Percentiles rank a stretch among this genome's conserved stretches.
phyloP scores from a whole-genome alignment of 768 basidiomycete genomes.

The Amanita jacksonii region DNA sequence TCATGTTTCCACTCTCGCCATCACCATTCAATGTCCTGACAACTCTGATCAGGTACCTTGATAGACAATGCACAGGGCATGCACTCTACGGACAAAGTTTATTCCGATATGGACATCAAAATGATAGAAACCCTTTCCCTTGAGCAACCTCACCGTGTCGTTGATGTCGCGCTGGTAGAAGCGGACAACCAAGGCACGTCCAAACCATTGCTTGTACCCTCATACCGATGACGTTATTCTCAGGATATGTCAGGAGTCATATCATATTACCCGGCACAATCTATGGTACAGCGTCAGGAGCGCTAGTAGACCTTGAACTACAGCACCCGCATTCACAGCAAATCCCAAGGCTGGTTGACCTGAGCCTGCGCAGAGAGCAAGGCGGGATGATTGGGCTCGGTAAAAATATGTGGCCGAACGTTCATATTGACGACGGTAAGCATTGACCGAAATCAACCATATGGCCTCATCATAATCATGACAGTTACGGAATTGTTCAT shows the following conservation, averaged over 20 bases:
- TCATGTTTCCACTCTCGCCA: too few species aligned
- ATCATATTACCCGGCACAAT: slow-evolving; percentile 49
- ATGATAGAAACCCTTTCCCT: slow-evolving; percentile 36
- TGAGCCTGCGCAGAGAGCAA: slow-evolving; percentile 34
- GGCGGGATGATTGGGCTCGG: slow-evolving; percentile 51
- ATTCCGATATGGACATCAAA: slow-evolving; percentile 37
- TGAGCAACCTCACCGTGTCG: slow-evolving; percentile 38
- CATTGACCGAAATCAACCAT: too few species aligned
- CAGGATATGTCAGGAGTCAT: slow-evolving; percentile 42
- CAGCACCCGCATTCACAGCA: slow-evolving; percentile 44
- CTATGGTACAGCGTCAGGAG: slow-evolving; percentile 42
- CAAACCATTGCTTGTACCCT: neutral
- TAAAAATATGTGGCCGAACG: slow-evolving; percentile 48
- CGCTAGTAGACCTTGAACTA: slow-evolving; percentile 40
- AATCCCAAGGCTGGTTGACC: slow-evolving; percentile 38
- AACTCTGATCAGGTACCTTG: too few species aligned
- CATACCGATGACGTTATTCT: neutral
- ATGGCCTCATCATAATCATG: neutral
- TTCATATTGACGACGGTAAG: slow-evolving; percentile 44
- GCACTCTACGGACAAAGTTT: slow-evolving; percentile 26
- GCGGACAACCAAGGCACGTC: slow-evolving; percentile 39
- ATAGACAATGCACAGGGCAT: slow-evolving; percentile 36
- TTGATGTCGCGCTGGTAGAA: slow-evolving; percentile 35
- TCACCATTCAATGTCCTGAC: too few species aligned
- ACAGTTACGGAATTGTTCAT: slow-evolving; percentile 37